A percentile compares a stretch with the other conserved stretches of the same genome.
Conservation (phyloP, 257 asterid species). For the Euphrasia confusa region DNA sequence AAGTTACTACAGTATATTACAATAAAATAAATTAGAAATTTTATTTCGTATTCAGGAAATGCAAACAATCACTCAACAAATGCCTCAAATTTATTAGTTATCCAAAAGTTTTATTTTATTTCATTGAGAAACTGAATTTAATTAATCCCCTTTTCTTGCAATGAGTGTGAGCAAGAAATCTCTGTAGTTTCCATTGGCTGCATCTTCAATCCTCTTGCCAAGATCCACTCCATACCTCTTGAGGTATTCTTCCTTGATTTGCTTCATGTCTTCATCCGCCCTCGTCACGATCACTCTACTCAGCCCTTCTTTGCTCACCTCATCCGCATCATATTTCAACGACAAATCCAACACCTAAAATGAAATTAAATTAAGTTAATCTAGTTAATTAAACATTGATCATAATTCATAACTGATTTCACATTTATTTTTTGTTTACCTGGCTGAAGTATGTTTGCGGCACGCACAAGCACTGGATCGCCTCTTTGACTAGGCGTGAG, state of each 20-base stretch:
- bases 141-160: constrained; percentile 38
- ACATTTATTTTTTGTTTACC: constrained; percentile 30
- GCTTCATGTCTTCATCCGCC: constrained; percentile 71
- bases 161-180: constrained; percentile 70
- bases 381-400: too few species aligned
- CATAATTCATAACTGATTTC: too few species aligned
- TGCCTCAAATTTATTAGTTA: neutral
- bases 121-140: constrained; percentile 10
- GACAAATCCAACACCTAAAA: constrained; percentile 47
- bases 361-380: neutral
- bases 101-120: neutral
- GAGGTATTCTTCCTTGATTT: constrained; percentile 51
- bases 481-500: constrained; percentile 28
- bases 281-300: constrained; percentile 63
- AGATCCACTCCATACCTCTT: constrained; percentile 37
- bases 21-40: too few species aligned
- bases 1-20: too few species aligned
- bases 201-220: constrained; percentile 52
- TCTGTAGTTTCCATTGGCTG: constrained; percentile 67
- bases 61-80: too few species aligned
- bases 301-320: constrained; percentile 48
- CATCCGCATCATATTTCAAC: constrained; percentile 44
- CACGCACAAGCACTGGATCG: constrained; percentile 58
- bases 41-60: too few species aligned
- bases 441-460: constrained; percentile 56